These are phyloP conservation scores for Ceratocystiopsis minuta DNA, from an alignment of 2,329 filamentous ascomycete species.

Conservation along the genomic window DNA sequence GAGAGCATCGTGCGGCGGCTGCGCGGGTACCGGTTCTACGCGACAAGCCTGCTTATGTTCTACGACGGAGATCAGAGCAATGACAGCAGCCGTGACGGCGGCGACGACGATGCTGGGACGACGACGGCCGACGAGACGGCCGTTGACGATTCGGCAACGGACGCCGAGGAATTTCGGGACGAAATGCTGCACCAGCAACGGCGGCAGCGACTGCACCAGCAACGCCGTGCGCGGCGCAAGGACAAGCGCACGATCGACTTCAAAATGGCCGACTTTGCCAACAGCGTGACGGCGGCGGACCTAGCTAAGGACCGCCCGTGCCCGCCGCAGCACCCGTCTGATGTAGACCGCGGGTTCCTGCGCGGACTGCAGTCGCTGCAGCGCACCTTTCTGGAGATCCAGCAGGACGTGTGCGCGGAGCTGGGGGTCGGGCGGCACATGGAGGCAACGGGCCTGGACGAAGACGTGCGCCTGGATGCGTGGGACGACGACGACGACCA, in stretches of 20 bases:
- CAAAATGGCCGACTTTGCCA: conserved; percentile 97
- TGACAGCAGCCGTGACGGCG: conserved; percentile 16
- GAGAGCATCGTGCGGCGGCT: conserved; percentile 68
- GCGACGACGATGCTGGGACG: background rate
- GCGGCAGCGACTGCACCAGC: conserved; percentile 11
- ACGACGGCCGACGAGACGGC: conserved; percentile 32
- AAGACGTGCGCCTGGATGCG: conserved; percentile 5
- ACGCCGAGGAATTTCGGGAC: conserved; percentile 29
- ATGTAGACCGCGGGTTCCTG: conserved; percentile 77
- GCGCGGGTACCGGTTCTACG: conserved; percentile 83
- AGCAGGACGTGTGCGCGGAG: conserved; percentile 50
- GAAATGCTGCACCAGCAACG: conserved; percentile 12
- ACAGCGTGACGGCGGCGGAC: conserved; percentile 83
- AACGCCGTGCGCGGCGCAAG: conserved; percentile 8
- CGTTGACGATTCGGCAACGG: conserved; percentile 36
- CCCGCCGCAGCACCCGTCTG: conserved; percentile 62
- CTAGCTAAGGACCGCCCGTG: conserved; percentile 44
- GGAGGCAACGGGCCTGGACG: conserved; percentile 1
- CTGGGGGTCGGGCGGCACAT: conserved; percentile 22
- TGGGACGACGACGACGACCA: conserved; percentile 13
- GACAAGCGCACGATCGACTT: conserved; percentile 57
- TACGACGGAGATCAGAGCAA: conserved; percentile 68
- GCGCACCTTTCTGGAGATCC: conserved; percentile 74
- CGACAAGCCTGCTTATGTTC: conserved; percentile 82
- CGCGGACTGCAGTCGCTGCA: conserved; percentile 63